Base-by-base conservation (phyloP, 345 rosid species). In the Bruguiera parviflora region DNA sequence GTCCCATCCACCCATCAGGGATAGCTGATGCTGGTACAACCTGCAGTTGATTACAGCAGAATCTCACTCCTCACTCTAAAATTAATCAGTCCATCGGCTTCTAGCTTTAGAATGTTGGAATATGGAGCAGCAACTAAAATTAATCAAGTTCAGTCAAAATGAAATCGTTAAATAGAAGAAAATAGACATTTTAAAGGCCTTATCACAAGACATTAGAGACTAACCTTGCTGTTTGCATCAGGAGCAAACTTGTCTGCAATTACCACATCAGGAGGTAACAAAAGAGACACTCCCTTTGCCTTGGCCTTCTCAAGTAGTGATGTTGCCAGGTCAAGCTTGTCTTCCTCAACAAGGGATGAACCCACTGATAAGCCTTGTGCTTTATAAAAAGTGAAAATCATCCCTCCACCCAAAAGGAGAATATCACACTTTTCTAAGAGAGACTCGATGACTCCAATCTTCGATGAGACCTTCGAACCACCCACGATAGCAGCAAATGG, bases 1-100 rank as follows among this genome's bases (percentile, higher is more conserved):
- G 77, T 64, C 97, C 98, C 98, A 93, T 93, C 98, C 98, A 93
- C 20, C 96, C 97, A 80, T 91, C 96, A 6, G 94, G 97, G 66
- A 93, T 93, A 35, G 80, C 87, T 32, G 90, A 74, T 63, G 94
- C 84, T 21, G 98, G 79, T 77, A 91, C 96, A 66, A 76, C 59
- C 98, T 93, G 89, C 72, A 82, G 65, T 43, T 20, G 20, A 71
- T 31, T 53, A 65, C 62, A 51, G 29, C 31, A 18, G 15, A 29
- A 19, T 59, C 16, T 64, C 43, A 66, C 52, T 58, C 39, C 32
- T 55, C 53, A 39, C 57, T 53, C 66, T 47, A 47, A 68, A 8
- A 64, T 49, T 53, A 31, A 16, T 24, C 37, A 37, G 24, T 9
- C 25, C 0, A n/a, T 25, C 21, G 29, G 15, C 29, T 3, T 8